Base-by-base conservation (phyloP, 805 yeast species). In the Kazachstania kunashirensis region DNA sequence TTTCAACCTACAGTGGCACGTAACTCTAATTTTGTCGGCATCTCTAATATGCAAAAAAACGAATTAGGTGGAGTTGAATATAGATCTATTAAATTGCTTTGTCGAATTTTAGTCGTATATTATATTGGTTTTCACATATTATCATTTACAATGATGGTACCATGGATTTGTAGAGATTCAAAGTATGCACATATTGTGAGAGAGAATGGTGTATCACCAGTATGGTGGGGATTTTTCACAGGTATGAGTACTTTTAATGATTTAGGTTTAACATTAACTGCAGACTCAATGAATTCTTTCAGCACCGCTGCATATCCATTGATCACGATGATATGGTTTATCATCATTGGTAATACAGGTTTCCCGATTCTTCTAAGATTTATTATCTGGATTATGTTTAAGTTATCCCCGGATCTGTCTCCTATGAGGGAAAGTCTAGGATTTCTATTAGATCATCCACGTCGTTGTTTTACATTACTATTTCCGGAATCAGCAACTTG, bases 11-110 rank as follows among this genome's bases (percentile, higher is more conserved):
- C 92, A 0, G 71, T 92, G 24, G 97, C 96, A 9, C 72, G 96
- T 57, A 92, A 92, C 59, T 89, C 97, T 0, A 79, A 88, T 0
- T 92, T 92, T 65, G 81, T 85, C 2, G 81, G 81, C 12, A 59
- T 92, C 29, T 75, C 84, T 3, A 84, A 77, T 25, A 78, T 71
- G 17, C 97, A 92, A 57, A 86, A 84, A 50, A 94, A 83, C 41
- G 99, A 92, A 56, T 63, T 92, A 26, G 99, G 98, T 26, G 99
- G 98, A 34, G 96, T 92, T 12, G 99, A 92, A 53, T 92, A 92
- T 55, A 71, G 96, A 30, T 85, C 99, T 0, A 70, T 84, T 40
- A 85, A 85, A 52, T 62, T 86, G 8, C 62, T 92, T 39, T 75
- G 81, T 40, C 71, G 72, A 44, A 71, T 89, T 31, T 59, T 89